Conservation (phyloP, 495 filamentous ascomycete species). For the Aspergillus panamensis region DNA sequence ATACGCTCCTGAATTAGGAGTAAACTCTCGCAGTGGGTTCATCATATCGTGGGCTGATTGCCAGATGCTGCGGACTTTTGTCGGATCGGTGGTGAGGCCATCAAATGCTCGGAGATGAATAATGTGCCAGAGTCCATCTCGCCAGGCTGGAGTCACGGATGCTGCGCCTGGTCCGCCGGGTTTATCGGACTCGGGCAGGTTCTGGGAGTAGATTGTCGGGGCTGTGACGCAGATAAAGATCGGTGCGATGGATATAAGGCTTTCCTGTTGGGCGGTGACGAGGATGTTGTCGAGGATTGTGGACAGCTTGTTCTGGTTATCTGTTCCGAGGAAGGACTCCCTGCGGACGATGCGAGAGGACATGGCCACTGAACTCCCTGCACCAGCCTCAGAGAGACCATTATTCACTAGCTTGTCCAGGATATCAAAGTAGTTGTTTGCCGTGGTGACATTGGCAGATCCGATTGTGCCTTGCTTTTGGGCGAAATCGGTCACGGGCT, state of each 20-base stretch:
- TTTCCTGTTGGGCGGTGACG: background rate
- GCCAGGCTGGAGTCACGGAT: constrained; percentile 14
- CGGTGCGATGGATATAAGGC: background rate
- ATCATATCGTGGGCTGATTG: constrained; percentile 6
- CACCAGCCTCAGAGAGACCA: background rate
- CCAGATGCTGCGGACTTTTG: background rate
- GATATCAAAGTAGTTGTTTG: constrained; percentile 2
- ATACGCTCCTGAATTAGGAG: constrained; percentile 37
- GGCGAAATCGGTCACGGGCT: constrained; percentile 2
- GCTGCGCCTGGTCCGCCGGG: constrained; percentile 15
- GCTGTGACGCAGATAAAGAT: constrained; percentile 7
- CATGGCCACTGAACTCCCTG: background rate
- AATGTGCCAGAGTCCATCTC: constrained; percentile 14
- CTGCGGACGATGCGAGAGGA: constrained; percentile 8
- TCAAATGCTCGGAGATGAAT: constrained; percentile 9
- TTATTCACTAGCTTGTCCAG: background rate
- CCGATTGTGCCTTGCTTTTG: background rate
- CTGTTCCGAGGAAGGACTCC: constrained; percentile 1
- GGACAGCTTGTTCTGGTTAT: constrained; percentile 3
- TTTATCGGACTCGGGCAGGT: constrained; percentile 9
- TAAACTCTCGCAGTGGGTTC: constrained; percentile 23
- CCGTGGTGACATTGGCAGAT: constrained; percentile 2
- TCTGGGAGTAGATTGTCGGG: constrained; percentile 12
- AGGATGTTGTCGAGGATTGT: constrained; percentile 4
- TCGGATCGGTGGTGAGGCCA: background rate